Evolutionary conservation across 1,284 basidiomycete genomes (phyloP).

Genomic region (Neonothopanus nambi): DNA sequence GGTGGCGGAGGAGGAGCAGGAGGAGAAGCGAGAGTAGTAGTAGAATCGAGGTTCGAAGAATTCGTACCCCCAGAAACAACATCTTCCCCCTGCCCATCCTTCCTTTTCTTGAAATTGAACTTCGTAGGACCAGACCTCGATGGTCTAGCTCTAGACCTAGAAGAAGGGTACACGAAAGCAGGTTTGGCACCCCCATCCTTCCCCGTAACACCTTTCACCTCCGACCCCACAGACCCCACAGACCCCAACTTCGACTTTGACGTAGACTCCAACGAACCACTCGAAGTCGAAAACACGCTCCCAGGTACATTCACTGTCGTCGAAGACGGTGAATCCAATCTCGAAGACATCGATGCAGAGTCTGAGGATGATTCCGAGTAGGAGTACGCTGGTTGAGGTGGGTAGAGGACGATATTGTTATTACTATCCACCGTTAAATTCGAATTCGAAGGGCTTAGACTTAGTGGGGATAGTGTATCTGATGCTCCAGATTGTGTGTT

Average conservation of each 20-base stretch:
- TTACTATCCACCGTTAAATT: background rate
- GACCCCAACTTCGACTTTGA: background rate
- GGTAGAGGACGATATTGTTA: background rate
- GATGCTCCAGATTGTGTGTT: background rate
- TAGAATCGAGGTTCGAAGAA: too few relatives aligned
- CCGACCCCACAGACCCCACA: too few relatives aligned
- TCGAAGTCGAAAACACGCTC: conserved; percentile 1
- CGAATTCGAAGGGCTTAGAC: background rate
- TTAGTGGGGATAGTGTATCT: conserved; percentile 6
- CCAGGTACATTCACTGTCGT: conserved; percentile 1
- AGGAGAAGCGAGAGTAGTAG: too few relatives aligned
- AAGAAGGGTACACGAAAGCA: conserved; percentile 25
- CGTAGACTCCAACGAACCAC: background rate
- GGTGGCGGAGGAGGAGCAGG: too few relatives aligned
- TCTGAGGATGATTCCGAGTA: conserved; percentile 9
- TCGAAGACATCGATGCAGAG: background rate
- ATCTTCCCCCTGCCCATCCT: background rate
- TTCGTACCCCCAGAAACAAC: too few relatives aligned
- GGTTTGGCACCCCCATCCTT: conserved; percentile 2
- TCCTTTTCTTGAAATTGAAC: conserved; percentile 11
- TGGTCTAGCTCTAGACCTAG: conserved; percentile 12
- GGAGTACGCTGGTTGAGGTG: background rate
- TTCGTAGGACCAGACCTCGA: conserved; percentile 2
- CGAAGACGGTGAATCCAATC: background rate
- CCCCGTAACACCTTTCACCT: too few relatives aligned